These are phyloP conservation scores for Nemania serpens DNA, from an alignment of 2,329 filamentous ascomycete species.

Conservation along the genomic window DNA sequence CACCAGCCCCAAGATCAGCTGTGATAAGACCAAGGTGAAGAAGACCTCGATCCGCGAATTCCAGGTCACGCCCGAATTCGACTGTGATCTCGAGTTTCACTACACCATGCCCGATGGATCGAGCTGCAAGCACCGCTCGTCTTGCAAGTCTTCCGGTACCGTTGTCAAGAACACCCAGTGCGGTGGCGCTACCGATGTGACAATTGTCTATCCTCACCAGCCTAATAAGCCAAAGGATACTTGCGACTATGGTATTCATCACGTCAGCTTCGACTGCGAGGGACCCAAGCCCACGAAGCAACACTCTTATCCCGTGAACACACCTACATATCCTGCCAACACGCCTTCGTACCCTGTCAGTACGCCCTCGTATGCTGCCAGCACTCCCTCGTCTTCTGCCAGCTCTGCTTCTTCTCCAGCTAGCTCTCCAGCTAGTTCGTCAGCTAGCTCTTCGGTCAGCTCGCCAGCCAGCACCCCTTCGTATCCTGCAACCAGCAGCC, in stretches of 20 bases:
- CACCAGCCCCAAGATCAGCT: slow-evolving; percentile 63
- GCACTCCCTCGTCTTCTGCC: slow-evolving; percentile 28
- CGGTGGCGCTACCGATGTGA: slow-evolving; percentile 84
- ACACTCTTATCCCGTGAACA: slow-evolving; percentile 32
- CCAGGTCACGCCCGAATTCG: slow-evolving; percentile 73
- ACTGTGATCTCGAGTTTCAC: slow-evolving; percentile 81
- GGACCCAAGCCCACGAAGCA: slow-evolving; percentile 43
- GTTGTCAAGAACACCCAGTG: slow-evolving; percentile 84
- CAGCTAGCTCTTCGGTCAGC: slow-evolving; percentile 1
- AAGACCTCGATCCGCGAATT: slow-evolving; percentile 78
- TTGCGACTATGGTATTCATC: slow-evolving; percentile 76
- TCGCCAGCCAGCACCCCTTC: background rate
- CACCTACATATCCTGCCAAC: slow-evolving; percentile 28
- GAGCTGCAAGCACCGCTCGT: slow-evolving; percentile 76
- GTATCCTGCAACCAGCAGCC: too few relatives aligned
- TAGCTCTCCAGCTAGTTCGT: slow-evolving; percentile 10
- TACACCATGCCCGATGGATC: slow-evolving; percentile 85
- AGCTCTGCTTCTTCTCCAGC: slow-evolving; percentile 31
- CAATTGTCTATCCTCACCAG: slow-evolving; percentile 68
- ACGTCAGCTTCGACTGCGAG: slow-evolving; percentile 75
- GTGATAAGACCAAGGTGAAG: slow-evolving; percentile 48
- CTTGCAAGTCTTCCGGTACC: slow-evolving; percentile 70
- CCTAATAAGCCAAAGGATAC: slow-evolving; percentile 58
- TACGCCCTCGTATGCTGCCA: slow-evolving; percentile 32
- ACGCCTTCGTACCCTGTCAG: slow-evolving; percentile 33